Evolutionary conservation across 805 yeast species (phyloP), one percentile per base, ranked within the genome.

Genomic region (Kazachstania bromeliacearum): DNA sequence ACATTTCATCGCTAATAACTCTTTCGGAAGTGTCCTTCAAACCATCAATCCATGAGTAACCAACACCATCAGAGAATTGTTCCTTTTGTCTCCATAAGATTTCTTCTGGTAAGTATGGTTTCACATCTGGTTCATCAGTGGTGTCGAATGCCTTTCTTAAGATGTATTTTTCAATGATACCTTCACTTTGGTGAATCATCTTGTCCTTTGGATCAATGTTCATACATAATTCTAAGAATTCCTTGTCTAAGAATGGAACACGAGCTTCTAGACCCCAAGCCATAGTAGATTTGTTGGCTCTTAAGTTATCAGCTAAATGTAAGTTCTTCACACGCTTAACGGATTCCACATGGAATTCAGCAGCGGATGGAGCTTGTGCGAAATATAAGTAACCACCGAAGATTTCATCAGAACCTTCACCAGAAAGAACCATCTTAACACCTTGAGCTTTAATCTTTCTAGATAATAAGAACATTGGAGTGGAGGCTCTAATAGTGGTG

Each of bases 191-290:
- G 41, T 74, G 68, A 60, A 89, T 89, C 63, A 89, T 57, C 70
- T 92, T 92, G 55, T 92, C 96, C 46, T 72, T 72, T 47, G 99
- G 97, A 66, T 82, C 81, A 58, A 92, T 83, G 81, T 82, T 81
- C 96, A 92, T 81, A 63, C 94, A 77, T 31, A 84, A 75, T 55
- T 89, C 85, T 63, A 92, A 69, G 75, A 92, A 92, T 60, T 79
- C 73, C 68, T 79, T 84, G 68, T 92, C 99, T 67, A 92, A 75
- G 83, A 92, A 92, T 50, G 99, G 99, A 50, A 92, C 98, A 68
- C 99, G 83, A 43, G 98, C 98, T 70, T 92, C 99, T 46, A 92
- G 75, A 64, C 99, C 99, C 99, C 99, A 92, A 30, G 99, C 97
- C 96, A 92, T 85, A 41, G 99, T 92, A 23, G 96, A 88, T 69